phyloP scores from a whole-genome alignment of 495 filamentous ascomycete genomes.

The Neurospora sp. region DNA sequence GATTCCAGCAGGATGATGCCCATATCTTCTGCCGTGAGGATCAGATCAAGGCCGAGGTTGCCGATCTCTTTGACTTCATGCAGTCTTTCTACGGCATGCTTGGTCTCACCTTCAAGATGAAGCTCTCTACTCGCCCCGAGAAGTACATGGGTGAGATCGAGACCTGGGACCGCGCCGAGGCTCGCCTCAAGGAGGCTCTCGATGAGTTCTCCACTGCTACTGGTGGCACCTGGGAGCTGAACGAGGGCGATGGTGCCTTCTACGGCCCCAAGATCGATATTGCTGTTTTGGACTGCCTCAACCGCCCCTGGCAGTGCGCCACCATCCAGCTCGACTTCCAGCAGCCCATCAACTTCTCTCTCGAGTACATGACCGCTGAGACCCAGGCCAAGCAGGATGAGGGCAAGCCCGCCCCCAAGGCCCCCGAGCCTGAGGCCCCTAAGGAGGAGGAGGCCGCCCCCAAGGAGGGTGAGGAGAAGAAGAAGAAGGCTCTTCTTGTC shows the following conservation, averaged over 20 bases:
- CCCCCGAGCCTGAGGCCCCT: constrained; percentile 21
- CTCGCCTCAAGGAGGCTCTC: constrained; percentile 63
- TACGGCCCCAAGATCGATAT: constrained; percentile 95
- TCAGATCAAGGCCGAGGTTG: constrained; percentile 72
- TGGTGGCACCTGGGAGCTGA: constrained; percentile 72
- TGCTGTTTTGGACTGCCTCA: constrained; percentile 29
- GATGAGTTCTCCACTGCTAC: constrained; percentile 56
- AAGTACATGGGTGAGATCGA: constrained; percentile 79
- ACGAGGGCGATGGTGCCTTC: constrained; percentile 92
- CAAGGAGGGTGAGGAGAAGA: constrained; percentile 9
- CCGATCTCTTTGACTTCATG: constrained; percentile 82
- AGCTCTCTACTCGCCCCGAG: constrained; percentile 89
- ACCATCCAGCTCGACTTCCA: constrained; percentile 98
- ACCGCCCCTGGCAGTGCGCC: constrained; percentile 63
- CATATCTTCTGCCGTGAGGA: constrained; percentile 57
- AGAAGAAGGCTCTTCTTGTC: constrained; percentile 22
- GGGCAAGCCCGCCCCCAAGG: constrained; percentile 35
- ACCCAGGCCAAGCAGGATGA: constrained; percentile 25
- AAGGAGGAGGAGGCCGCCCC: constrained; percentile 13
- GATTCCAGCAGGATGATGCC: constrained; percentile 91
- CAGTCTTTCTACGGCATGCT: constrained; percentile 75
- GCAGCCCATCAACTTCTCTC: constrained; percentile 54
- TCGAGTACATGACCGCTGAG: constrained; percentile 47
- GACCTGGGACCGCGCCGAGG: constrained; percentile 83
- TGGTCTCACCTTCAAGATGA: constrained; percentile 92